Base-by-base conservation (phyloP, 345 rosid species). In the Corymbia maculata region DNA sequence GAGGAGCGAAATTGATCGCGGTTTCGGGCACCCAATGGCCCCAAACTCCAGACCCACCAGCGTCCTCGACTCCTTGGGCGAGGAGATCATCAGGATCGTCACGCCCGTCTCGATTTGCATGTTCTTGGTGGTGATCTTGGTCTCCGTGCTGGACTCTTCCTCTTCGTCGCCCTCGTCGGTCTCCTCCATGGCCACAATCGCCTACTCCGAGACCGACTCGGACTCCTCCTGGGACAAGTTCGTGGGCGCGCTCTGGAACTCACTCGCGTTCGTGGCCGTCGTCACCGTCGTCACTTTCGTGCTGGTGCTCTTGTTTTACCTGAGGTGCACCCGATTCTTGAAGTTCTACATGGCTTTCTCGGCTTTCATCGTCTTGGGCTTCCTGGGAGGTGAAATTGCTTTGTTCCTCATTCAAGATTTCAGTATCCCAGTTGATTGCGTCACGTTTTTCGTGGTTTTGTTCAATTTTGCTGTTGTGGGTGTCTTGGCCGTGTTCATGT, bases 31-130 rank as follows among this genome's bases (percentile, higher is more conserved):
- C 89, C 90, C 87, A 57, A 95, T 97, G 98, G 96, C 96, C 89
- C 95, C 85, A 91, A 92, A 55, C 85, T 94, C 89, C 87, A 93
- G 93, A 94, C 94, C 97, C 91, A 87, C 88, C 53, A 92, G 92
- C 88, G 61, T 96, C 30, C 89, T 94, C 4, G 96, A 95, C 64
- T 90, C 95, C 13, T 30, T 96, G 55, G 99, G 99, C 4, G 98
- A 95, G 94, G 99, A 97, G 89, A 94, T 97, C 90, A 89, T 97
- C 92, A 90, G 94, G 93, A 97, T 97, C 90, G 51, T 97, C 55
- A 93, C 94, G 13, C 99, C 99, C 6, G 99, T 96, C 88, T 96
- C 98, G 86, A 95, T 96, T 84, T 96, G 99, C 91, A 96, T 95
- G 99, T 88, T 96, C 86, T 51, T 95, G 87, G 99, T 97, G 91